Base-by-base conservation (phyloP, 1,139 yeast species). In the Suhomyces wounanorum region DNA sequence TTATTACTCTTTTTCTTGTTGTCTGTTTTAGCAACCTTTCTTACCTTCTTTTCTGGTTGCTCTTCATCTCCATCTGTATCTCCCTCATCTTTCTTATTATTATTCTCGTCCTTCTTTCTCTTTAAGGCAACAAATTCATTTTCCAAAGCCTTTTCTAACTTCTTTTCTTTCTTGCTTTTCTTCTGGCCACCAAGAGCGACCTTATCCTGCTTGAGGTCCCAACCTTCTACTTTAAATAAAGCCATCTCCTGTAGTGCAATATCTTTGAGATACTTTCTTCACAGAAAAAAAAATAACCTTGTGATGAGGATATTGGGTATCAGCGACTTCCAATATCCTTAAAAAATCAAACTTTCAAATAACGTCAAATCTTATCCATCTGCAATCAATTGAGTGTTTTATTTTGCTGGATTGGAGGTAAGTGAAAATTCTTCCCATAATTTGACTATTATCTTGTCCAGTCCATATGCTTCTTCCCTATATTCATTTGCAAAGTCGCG, bases 151-250 rank as follows among this genome's bases (percentile, higher is more conserved):
- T 21, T 21, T 6, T 21, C 69, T 65, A 56, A 68, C 66, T 46
- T 66, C 68, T 50, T 66, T 69, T 53, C 55, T 65, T 66, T 55
- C 57, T 67, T 69, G 55, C 68, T 70, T 51, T 59, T 60, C 62
- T 62, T 62, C 8, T 66, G 66, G 10, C 72, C 74, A 16, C 81
- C 83, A 40, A 73, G 64, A 1, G 77, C 83, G 17, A 87, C 79
- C 56, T 78, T 74, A 42, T 77, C 72, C 52, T 75, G 70, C 57
- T 85, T 82, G 53, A 89, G 67, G 55, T 85, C 78, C 96, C 96
- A 89, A 17, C 96, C 96, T 44, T 84, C 88, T 16, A 87, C 91
- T 65, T 86, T 80, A 64, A 89, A 89, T 59, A 89, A 75, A 28
- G 88, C 82, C 94, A 87, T 87, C 26, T 36, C 61, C 31, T 10